Evolutionary conservation across 1,139 yeast genomes (phyloP).

Genomic region (Taphrina sp.): DNA sequence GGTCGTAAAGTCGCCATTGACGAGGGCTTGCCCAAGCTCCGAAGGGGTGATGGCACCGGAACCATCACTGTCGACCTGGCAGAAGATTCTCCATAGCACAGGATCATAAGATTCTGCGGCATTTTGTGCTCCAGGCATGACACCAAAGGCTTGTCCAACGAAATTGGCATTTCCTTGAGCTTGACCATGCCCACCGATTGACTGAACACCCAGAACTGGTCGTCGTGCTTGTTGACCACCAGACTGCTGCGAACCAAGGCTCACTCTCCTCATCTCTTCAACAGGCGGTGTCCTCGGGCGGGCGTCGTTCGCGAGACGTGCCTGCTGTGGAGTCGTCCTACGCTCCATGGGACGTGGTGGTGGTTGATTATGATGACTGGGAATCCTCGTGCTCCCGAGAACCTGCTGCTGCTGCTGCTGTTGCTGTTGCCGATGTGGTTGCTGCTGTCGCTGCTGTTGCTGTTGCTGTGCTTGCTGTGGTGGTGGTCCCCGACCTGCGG

Average conservation of each 20-base stretch:
- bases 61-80: constrained; percentile 32
- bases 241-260: not conserved
- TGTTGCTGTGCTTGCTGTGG: too few species aligned
- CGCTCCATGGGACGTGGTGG: too few species aligned
- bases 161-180: constrained; percentile 18
- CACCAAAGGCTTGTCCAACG: constrained; percentile 28
- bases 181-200: not conserved
- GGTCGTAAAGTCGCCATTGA: constrained; percentile 21
- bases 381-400: too few species aligned
- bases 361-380: too few species aligned
- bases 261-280: not conserved
- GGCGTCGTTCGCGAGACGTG: too few species aligned
- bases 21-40: constrained; percentile 18
- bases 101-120: constrained; percentile 20
- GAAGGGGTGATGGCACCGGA: constrained; percentile 20
- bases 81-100: constrained; percentile 25
- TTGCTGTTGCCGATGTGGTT: too few species aligned
- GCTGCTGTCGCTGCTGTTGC: not conserved
- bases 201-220: constrained; percentile 21
- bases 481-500: constrained; percentile 2
- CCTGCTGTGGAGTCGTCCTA: too few species aligned
- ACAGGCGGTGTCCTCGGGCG: too few species aligned
- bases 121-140: constrained; percentile 11
- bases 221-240: not conserved
- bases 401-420: too few species aligned